These are phyloP conservation scores for Bertia moriformis DNA, from an alignment of 2,329 filamentous ascomycete species.

Conservation along the genomic window DNA sequence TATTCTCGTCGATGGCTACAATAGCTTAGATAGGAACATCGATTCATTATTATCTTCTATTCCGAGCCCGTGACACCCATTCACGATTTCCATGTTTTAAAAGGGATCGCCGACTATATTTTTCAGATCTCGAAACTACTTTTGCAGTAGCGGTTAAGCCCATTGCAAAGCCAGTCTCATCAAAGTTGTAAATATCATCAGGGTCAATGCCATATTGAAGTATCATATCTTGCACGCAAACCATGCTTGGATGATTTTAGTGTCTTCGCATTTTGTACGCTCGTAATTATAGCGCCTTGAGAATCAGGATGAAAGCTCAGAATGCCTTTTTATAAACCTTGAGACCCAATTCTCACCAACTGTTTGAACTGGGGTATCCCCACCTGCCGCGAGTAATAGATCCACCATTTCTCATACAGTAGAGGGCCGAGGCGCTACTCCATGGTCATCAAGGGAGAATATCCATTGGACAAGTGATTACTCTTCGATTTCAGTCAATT, in stretches of 20 bases:
- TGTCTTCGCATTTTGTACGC: conserved; percentile 2
- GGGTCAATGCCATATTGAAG: conserved; percentile 3
- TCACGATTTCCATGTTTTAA: too few species aligned
- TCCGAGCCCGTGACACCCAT: too few species aligned
- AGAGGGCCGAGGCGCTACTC: neutral
- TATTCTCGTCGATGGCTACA: too few species aligned
- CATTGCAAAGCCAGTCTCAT: conserved; percentile 1
- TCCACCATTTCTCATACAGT: neutral
- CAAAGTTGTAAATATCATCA: conserved; percentile 2
- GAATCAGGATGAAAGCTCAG: conserved; percentile 1
- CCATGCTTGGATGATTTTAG: conserved; percentile 2
- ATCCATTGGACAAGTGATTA: neutral
- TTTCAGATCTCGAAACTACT: too few species aligned
- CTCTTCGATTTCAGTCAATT: neutral
- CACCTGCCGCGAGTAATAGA: neutral
- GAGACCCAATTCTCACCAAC: neutral
- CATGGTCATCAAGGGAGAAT: neutral
- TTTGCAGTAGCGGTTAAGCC: neutral
- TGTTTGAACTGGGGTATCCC: neutral
- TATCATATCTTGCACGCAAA: conserved; percentile 2
- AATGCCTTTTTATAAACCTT: conserved; percentile 2
- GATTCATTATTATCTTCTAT: too few species aligned
- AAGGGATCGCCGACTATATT: too few species aligned
- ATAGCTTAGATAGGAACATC: too few species aligned
- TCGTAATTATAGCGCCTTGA: conserved; percentile 2